phyloP scores from a whole-genome alignment of 1,284 basidiomycete genomes.

The Ganoderma boninense region DNA sequence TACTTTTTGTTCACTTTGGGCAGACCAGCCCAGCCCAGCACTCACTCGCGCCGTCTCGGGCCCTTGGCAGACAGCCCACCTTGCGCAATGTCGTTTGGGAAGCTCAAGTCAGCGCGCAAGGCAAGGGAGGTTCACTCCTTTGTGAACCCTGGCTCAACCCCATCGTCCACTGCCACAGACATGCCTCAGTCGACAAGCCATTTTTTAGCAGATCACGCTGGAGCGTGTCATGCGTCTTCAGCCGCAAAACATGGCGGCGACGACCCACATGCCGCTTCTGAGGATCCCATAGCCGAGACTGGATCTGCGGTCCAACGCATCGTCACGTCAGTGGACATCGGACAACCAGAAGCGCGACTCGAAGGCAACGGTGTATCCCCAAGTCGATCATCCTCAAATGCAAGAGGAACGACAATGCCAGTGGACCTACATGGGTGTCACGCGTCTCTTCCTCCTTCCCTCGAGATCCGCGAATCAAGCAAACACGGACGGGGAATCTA shows the following conservation, averaged over 20 bases:
- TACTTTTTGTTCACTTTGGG: not conserved
- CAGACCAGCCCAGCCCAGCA: not conserved
- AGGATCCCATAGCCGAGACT: no score
- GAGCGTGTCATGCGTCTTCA: not conserved
- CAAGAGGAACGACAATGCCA: conserved; percentile 10
- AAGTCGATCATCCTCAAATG: not conserved
- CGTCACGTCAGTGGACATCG: not conserved
- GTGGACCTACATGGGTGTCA: conserved; percentile 30
- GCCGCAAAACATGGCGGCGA: not conserved
- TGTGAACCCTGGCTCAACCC: conserved; percentile 25
- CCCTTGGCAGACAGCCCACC: not conserved
- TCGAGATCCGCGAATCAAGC: conserved; percentile 33
- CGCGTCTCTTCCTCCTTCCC: conserved; percentile 31
- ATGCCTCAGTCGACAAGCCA: not conserved
- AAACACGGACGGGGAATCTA: conserved; percentile 42
- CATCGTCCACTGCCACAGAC: not conserved
- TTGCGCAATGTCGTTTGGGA: conserved; percentile 45
- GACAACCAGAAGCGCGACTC: not conserved
- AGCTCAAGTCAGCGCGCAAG: conserved; percentile 37
- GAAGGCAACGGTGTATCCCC: not conserved
- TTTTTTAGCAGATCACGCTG: not conserved
- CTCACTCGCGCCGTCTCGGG: not conserved
- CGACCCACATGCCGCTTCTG: not conserved
- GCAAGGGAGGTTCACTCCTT: conserved; percentile 40
- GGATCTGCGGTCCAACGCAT: not conserved